Percentiles rank a stretch among this genome's conserved stretches.
Evolutionary conservation across 2,329 filamentous ascomycete genomes (phyloP).

Genomic region (Alternaria viburni): DNA sequence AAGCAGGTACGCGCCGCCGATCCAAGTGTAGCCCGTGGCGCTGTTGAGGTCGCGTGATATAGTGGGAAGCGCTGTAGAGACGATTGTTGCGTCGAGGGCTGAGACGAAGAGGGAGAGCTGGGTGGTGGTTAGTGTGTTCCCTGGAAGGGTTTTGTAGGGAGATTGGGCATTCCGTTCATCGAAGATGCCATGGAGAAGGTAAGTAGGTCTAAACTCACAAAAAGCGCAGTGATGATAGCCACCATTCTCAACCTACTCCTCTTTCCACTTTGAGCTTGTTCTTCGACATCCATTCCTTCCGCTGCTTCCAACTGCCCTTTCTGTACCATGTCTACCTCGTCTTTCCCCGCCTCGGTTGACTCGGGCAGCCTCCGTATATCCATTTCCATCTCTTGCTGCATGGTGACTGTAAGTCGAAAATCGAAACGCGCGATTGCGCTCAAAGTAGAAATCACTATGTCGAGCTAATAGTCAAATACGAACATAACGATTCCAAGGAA

Average conservation of each 20-base stretch:
- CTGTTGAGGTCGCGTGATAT: slow-evolving; percentile 70
- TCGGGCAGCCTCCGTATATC: neutral
- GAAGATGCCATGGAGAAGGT: neutral
- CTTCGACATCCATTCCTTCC: slow-evolving; percentile 4
- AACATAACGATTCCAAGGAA: neutral
- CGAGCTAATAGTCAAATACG: neutral
- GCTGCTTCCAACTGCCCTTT: neutral
- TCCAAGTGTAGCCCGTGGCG: slow-evolving; percentile 76
- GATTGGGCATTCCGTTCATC: neutral
- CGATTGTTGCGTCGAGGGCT: slow-evolving; percentile 61
- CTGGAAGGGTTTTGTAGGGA: neutral
- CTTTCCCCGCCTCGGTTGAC: neutral
- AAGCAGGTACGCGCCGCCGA: slow-evolving; percentile 75
- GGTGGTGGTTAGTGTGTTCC: neutral
- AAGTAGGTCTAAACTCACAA: slow-evolving; percentile 28
- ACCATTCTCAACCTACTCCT: slow-evolving; percentile 35
- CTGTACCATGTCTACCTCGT: neutral
- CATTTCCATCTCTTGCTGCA: neutral
- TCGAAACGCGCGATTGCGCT: neutral
- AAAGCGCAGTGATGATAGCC: slow-evolving; percentile 41
- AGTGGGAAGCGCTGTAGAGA: slow-evolving; percentile 70
- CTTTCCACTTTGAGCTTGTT: slow-evolving; percentile 10
- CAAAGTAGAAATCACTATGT: neutral
- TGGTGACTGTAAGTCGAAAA: neutral
- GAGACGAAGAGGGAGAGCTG: slow-evolving; percentile 51